These are phyloP conservation scores for Entomophthora muscae DNA, from an alignment of 371 early-diverging fungal species.

Conservation along the genomic window DNA sequence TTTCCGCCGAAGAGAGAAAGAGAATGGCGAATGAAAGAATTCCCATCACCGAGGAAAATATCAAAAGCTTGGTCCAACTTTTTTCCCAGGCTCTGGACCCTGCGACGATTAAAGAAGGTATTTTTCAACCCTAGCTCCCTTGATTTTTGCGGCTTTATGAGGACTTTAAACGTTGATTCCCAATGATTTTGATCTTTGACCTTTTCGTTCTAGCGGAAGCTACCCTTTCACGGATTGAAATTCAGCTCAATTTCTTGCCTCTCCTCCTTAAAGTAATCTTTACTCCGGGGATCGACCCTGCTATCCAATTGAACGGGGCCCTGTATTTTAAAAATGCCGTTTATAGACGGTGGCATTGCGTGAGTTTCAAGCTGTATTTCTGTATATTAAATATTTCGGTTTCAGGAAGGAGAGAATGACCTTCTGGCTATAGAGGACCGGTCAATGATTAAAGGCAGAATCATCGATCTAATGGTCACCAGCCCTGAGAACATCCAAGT, in stretches of 20 bases:
- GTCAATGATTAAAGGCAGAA: slow-evolving; percentile 50
- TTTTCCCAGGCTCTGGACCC: not conserved
- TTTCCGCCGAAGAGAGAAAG: too few species aligned
- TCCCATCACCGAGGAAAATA: not conserved
- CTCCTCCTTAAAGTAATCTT: slow-evolving; percentile 50
- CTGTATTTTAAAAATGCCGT: slow-evolving; percentile 91
- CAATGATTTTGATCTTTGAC: not conserved
- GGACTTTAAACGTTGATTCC: not conserved
- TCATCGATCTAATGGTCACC: slow-evolving; percentile 71
- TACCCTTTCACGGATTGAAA: slow-evolving; percentile 34
- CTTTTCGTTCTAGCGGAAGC: slow-evolving; percentile 33
- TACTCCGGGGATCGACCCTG: slow-evolving; percentile 27
- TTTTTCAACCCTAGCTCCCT: not conserved
- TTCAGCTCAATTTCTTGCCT: slow-evolving; percentile 51
- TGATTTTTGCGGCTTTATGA: not conserved
- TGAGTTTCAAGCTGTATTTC: too few species aligned
- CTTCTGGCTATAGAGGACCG: slow-evolving; percentile 52
- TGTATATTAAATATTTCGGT: too few species aligned
- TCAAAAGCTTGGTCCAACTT: not conserved
- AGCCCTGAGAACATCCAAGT: slow-evolving; percentile 62
- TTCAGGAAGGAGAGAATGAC: slow-evolving; percentile 26
- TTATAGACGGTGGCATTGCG: slow-evolving; percentile 69
- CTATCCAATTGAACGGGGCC: slow-evolving; percentile 61
- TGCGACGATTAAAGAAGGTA: not conserved
- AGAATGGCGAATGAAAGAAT: too few species aligned